A percentile compares a stretch with the other conserved stretches of the same genome.
phyloP scores from a whole-genome alignment of 78 protist species.

The Dictyostelium firmibasis region DNA sequence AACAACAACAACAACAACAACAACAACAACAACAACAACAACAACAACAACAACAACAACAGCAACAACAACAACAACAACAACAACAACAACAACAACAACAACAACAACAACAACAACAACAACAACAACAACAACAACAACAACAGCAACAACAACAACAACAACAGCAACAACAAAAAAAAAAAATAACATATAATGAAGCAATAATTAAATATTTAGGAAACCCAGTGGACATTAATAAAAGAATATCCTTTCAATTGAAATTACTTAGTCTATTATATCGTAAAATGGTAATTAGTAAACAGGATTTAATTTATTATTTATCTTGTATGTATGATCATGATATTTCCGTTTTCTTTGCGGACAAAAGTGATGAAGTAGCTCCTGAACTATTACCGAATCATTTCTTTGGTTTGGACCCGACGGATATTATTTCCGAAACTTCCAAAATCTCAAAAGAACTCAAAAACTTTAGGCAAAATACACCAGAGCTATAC shows the following conservation, averaged over 20 bases:
- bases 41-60: background rate
- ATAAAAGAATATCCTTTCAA: background rate
- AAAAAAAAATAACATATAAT: background rate
- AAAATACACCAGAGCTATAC: background rate
- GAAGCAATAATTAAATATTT: background rate
- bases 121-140: background rate
- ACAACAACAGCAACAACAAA: background rate
- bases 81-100: background rate
- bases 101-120: background rate
- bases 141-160: background rate
- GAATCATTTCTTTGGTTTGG: background rate
- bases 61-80: background rate
- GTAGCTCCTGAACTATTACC: background rate
- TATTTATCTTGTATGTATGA: background rate
- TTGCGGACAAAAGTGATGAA: background rate
- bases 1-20: background rate
- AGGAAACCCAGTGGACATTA: background rate
- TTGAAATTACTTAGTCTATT: background rate
- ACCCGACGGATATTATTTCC: background rate
- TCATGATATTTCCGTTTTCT: background rate
- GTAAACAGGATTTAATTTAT: background rate
- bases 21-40: background rate
- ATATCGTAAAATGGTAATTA: background rate
- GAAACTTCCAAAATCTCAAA: background rate
- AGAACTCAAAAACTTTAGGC: background rate